Conservation (phyloP, 1,284 basidiomycete species). For the Porodaedalea pini region DNA sequence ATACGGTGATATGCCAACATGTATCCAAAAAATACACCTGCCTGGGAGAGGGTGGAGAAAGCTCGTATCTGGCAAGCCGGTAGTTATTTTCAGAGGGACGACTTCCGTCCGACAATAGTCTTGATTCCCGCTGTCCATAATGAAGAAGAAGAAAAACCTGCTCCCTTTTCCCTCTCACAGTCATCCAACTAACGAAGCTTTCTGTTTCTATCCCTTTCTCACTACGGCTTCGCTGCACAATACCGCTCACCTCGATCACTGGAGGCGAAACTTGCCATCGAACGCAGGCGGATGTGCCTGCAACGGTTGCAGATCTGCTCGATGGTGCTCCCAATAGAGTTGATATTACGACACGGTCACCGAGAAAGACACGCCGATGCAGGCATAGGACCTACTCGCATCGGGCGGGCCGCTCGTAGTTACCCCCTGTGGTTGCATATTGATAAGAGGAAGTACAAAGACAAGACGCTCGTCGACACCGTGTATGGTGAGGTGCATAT, state of each 20-base stretch:
- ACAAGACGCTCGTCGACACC: background rate
- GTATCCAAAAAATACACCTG: conserved; percentile 6
- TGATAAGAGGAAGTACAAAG: background rate
- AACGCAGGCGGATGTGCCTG: conserved; percentile 35
- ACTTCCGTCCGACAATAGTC: conserved; percentile 38
- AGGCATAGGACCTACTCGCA: conserved; percentile 24
- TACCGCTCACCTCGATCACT: conserved; percentile 41
- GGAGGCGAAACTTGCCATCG: conserved; percentile 53
- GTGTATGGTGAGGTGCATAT: conserved; percentile 4
- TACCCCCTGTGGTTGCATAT: conserved; percentile 2
- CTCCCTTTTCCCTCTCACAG: background rate
- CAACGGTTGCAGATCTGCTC: conserved; percentile 31
- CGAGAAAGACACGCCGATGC: conserved; percentile 13
- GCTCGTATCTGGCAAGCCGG: conserved; percentile 27
- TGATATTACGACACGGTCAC: conserved; percentile 39
- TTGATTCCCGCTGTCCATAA: conserved; percentile 26
- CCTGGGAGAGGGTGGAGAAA: conserved; percentile 26
- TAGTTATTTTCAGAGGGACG: conserved; percentile 37
- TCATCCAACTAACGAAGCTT: conserved; percentile 45
- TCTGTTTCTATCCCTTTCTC: conserved; percentile 53
- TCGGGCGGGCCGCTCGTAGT: conserved; percentile 18
- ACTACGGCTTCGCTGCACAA: conserved; percentile 48
- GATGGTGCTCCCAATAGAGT: conserved; percentile 28
- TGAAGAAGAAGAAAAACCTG: background rate
- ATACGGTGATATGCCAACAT: conserved; percentile 19